phyloP scores from a whole-genome alignment of 495 filamentous ascomycete genomes.

The Penicillium pancosmium region DNA sequence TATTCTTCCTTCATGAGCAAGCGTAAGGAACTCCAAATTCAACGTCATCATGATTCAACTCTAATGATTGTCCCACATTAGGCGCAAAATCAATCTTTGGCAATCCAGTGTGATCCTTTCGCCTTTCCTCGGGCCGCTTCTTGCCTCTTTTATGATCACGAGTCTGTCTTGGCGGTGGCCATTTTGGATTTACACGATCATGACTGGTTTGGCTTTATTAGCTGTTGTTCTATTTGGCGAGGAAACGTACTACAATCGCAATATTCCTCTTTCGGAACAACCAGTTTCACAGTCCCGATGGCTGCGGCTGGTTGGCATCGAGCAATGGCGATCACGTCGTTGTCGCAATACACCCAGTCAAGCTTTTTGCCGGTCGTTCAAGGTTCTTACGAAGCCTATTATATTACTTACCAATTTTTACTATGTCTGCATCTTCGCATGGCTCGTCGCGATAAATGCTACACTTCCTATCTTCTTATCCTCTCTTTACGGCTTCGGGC shows the following conservation, averaged over 20 bases:
- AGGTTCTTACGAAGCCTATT: background rate
- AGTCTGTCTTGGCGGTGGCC: background rate
- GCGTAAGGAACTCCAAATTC: background rate
- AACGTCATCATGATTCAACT: background rate
- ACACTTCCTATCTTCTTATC: background rate
- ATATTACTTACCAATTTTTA: background rate
- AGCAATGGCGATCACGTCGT: background rate
- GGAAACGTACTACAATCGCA: background rate
- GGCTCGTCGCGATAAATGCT: background rate
- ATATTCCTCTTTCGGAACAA: background rate
- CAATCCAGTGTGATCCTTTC: background rate
- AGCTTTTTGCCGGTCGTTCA: background rate
- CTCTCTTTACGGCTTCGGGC: too few species aligned
- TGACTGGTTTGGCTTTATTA: background rate
- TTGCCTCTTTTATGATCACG: background rate
- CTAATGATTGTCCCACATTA: background rate
- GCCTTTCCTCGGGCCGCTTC: background rate
- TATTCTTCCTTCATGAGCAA: slow-evolving; percentile 2
- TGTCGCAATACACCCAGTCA: background rate
- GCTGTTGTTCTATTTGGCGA: background rate
- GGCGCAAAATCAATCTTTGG: slow-evolving; percentile 1
- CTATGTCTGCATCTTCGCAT: slow-evolving; percentile 1
- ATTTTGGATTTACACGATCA: background rate
- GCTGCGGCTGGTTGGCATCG: background rate
- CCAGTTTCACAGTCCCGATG: background rate